A percentile compares a stretch with the other conserved stretches of the same genome.
Evolutionary conservation across 345 rosid genomes (phyloP).

Genomic region (Acer saccharum): DNA sequence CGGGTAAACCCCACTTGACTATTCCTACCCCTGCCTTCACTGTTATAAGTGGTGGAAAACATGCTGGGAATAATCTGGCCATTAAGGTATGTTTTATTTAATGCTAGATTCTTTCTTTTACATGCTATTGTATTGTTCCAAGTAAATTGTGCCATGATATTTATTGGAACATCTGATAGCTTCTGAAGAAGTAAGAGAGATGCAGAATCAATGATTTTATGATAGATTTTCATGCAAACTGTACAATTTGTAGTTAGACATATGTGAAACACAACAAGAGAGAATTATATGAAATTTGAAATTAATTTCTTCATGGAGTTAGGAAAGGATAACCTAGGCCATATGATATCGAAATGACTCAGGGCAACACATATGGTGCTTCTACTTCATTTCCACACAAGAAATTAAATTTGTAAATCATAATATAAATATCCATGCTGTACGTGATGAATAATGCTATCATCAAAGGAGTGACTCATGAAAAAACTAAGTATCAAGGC

Average conservation of each 20-base stretch:
- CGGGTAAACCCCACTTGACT: conserved; percentile 61
- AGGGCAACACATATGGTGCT: neutral
- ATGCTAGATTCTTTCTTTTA: neutral
- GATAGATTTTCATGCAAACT: neutral
- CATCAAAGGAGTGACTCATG: too few species aligned
- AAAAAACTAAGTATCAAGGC: too few species aligned
- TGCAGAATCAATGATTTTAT: neutral
- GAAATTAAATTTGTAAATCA: too few species aligned
- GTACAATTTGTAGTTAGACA: neutral
- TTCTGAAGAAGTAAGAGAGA: neutral
- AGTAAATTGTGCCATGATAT: neutral
- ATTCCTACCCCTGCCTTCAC: conserved; percentile 97
- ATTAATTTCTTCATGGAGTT: neutral
- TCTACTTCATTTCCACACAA: neutral
- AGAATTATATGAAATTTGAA: neutral
- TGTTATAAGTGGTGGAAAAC: conserved; percentile 89
- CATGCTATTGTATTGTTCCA: neutral
- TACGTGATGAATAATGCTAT: too few species aligned
- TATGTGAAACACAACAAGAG: neutral
- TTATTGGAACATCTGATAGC: neutral
- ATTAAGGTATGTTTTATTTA: conserved; percentile 58
- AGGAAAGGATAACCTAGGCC: neutral
- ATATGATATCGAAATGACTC: neutral
- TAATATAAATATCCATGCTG: too few species aligned
- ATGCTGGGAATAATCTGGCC: conserved; percentile 79